These are phyloP conservation scores for Parachlorella kessleri DNA, from an alignment of 139 green algal genomes.

Conservation along the genomic window DNA sequence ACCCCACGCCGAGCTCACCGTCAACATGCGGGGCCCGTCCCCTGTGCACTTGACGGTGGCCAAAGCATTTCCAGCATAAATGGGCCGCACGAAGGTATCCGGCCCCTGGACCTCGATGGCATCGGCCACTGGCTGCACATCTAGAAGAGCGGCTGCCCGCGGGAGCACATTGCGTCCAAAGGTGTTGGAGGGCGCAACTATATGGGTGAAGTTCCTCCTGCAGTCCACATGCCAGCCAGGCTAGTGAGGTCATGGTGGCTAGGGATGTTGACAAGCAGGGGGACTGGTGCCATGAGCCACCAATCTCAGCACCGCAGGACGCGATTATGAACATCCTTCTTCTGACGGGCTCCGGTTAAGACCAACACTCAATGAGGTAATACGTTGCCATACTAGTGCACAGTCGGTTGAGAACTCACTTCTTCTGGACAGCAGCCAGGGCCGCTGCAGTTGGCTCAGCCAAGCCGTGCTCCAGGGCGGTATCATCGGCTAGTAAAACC, in stretches of 20 bases:
- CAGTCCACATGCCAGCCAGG: too few species aligned
- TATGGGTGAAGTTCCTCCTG: conserved; percentile 68
- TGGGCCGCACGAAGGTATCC: conserved; percentile 79
- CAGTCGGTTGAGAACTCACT: too few species aligned
- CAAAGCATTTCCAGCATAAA: conserved; percentile 93
- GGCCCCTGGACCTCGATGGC: conserved; percentile 62
- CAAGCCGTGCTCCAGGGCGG: conserved; percentile 57
- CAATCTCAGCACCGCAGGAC: too few species aligned
- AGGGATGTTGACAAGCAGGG: too few species aligned
- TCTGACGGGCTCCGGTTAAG: too few species aligned
- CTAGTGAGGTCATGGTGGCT: too few species aligned
- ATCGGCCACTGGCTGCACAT: conserved; percentile 79
- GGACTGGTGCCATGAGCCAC: too few species aligned
- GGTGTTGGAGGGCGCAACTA: conserved; percentile 70
- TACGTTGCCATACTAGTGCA: too few species aligned
- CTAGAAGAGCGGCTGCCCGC: conserved; percentile 80
- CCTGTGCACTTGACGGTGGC: conserved; percentile 63
- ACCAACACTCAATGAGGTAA: too few species aligned
- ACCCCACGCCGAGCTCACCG: too few species aligned
- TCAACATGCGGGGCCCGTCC: conserved; percentile 60
- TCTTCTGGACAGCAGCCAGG: conserved; percentile 45
- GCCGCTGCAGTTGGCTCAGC: conserved; percentile 62
- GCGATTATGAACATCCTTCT: too few species aligned
- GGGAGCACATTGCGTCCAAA: conserved; percentile 88
- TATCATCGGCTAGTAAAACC: conserved; percentile 68